Base-by-base conservation (phyloP, 2,329 filamentous ascomycete species). In the Fusarium xylarioides region DNA sequence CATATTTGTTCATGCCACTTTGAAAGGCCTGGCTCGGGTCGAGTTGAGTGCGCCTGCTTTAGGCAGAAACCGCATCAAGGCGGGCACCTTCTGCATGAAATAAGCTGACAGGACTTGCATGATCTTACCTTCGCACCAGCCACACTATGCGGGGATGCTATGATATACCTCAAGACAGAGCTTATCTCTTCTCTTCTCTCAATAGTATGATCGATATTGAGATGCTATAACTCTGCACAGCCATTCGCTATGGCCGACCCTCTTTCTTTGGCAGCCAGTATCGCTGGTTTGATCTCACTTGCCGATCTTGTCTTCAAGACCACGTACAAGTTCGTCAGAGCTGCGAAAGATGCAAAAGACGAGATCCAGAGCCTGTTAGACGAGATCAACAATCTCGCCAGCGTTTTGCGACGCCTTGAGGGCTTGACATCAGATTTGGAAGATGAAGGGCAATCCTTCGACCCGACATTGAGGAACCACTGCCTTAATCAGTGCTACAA, bases 191-290 rank as follows among this genome's bases (percentile, higher is more conserved):
- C 9, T 42, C 14, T 40, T 21, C 5, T 11, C 1, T 21, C 7
- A n/a, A 32, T 8, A 49, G 1, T 4, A 16, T 49, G 10, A n/a
- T 9, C 7, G 11, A 3, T 12, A 23, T n/a, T 2, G 40, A 12
- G 12, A 28, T 16, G 2, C 5, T 0, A 57, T 57, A 21, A 19
- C 16, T 26, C 16, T 37, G 4, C 12, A 16, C 30, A 34, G 15
- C 2, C 2, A 2, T 7, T 11, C 23, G n/a, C 19, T 21, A 67
- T 70, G 67, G 53, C 54, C 0, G 67, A 71, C 14, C 69, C 63
- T 4, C 58, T 64, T 4, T 71, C 67, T 14, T 19, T 68, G 5
- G 42, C 67, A 7, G 63, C 57, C 2, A 64, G 67, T 21, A 52
- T 68, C 4, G 58, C 67, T 3, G 67, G 64, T 0, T 7, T 70